A percentile compares a stretch with the other conserved stretches of the same genome.
phyloP scores from a whole-genome alignment of 1,139 yeast genomes.

The Pneumocystis wakefieldiae region DNA sequence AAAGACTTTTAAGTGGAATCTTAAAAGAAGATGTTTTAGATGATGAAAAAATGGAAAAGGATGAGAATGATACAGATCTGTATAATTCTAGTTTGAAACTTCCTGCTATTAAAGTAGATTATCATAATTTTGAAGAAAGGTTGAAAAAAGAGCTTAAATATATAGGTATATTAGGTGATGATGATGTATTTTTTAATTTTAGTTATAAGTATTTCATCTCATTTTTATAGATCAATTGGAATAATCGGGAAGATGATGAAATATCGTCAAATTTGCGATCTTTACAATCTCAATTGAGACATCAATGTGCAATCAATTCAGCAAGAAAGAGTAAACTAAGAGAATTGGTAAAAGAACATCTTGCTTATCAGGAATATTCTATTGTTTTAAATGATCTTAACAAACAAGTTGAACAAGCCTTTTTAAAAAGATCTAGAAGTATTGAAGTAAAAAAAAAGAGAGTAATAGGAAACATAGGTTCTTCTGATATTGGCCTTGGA shows the following conservation, averaged over 20 bases:
- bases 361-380: constrained; percentile 89
- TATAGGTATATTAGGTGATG: constrained; percentile 76
- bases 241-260: constrained; percentile 84
- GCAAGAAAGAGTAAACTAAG: constrained; percentile 49
- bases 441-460: constrained; percentile 62
- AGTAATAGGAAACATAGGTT: not conserved
- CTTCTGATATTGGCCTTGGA: constrained; percentile 4
- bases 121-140: constrained; percentile 70
- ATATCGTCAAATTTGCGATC: constrained; percentile 68
- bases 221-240: constrained; percentile 18
- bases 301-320: constrained; percentile 48
- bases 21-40: constrained; percentile 32
- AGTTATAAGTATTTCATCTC: constrained; percentile 15
- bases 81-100: constrained; percentile 30
- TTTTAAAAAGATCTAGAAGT: constrained; percentile 67
- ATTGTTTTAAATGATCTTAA: constrained; percentile 85
- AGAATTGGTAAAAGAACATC: constrained; percentile 72
- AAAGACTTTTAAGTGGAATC: constrained; percentile 71
- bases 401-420: constrained; percentile 92
- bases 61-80: constrained; percentile 9
- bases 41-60: constrained; percentile 5
- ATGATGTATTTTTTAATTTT: constrained; percentile 18
- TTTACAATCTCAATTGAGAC: constrained; percentile 53
- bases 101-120: constrained; percentile 42
- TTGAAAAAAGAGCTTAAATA: constrained; percentile 73